Percentiles rank a stretch among this genome's conserved stretches.
Conservation (phyloP, 192 early-diverging fungal species). For the Obelidium mucronatum region DNA sequence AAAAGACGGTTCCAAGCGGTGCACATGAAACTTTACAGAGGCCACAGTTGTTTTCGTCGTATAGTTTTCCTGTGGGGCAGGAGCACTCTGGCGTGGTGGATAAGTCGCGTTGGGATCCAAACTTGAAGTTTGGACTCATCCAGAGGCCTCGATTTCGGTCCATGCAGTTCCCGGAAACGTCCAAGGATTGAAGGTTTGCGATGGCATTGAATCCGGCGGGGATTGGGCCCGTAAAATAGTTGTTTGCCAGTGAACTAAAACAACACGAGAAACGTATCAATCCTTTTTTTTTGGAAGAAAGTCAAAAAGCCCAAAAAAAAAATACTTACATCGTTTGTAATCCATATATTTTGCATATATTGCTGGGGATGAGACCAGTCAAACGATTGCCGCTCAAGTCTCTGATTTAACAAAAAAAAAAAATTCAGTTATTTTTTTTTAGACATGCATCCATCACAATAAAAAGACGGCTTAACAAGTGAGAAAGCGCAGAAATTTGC, state of each 20-base stretch:
- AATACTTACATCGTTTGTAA: neutral
- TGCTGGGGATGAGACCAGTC: neutral
- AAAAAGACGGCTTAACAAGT: no score
- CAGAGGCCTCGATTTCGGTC: neutral
- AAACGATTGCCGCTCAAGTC: neutral
- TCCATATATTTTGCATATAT: neutral
- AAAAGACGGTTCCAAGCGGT: neutral
- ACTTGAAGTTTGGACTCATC: neutral
- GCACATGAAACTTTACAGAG: neutral
- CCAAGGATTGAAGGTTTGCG: neutral
- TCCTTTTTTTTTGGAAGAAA: neutral
- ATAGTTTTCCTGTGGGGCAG: neutral
- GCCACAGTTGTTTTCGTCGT: neutral
- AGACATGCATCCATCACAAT: no score
- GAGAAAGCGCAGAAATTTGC: neutral
- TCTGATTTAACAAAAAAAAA: no score
- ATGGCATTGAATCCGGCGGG: neutral
- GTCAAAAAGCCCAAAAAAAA: neutral
- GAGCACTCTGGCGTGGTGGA: neutral
- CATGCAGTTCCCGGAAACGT: neutral
- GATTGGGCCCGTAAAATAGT: neutral
- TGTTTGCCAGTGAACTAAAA: neutral
- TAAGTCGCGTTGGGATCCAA: neutral
- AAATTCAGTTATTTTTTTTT: no score
- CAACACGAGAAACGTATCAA: no score